Evolutionary conservation across 1,139 yeast species (phyloP).

Genomic region (Suhomyces bolitotheri): DNA sequence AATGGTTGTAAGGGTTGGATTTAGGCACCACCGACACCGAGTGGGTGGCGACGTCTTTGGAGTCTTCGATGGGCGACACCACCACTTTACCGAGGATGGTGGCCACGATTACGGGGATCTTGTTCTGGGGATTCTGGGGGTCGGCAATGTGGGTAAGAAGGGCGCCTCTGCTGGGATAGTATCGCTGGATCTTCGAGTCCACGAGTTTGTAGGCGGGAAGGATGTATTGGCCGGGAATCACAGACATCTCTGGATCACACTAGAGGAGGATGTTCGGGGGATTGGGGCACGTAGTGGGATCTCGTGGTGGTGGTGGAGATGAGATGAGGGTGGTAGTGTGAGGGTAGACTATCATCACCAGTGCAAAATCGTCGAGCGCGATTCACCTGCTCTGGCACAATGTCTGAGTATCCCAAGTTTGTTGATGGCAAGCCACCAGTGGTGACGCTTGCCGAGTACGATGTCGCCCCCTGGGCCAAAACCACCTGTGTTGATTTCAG

Average conservation of each 20-base stretch:
- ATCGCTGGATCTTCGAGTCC: conserved; percentile 25
- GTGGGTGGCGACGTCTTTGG: conserved; percentile 22
- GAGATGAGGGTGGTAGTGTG: too few species aligned
- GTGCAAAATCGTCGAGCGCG: too few species aligned
- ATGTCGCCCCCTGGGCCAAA: conserved; percentile 53
- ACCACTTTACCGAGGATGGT: conserved; percentile 65
- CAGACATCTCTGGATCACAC: conserved; percentile 22
- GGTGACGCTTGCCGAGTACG: conserved; percentile 47
- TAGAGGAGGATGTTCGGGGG: not conserved
- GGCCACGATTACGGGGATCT: conserved; percentile 57
- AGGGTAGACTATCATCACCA: too few species aligned
- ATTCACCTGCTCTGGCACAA: too few species aligned
- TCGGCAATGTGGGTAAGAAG: conserved; percentile 33
- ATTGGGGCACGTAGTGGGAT: not conserved
- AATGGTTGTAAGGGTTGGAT: conserved; percentile 35
- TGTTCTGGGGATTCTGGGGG: conserved; percentile 18
- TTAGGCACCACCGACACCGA: conserved; percentile 35
- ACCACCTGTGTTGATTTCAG: conserved; percentile 51
- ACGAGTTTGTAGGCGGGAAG: conserved; percentile 36
- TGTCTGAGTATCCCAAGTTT: conserved; percentile 39
- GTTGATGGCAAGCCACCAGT: conserved; percentile 51
- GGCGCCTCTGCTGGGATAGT: conserved; percentile 42
- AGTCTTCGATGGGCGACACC: conserved; percentile 23
- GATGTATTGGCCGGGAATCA: conserved; percentile 76
- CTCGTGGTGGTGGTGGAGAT: too few species aligned